Evolutionary conservation across 345 rosid species (phyloP), one percentile per base, ranked within the genome.

Genomic region (Iberis pinnata): DNA sequence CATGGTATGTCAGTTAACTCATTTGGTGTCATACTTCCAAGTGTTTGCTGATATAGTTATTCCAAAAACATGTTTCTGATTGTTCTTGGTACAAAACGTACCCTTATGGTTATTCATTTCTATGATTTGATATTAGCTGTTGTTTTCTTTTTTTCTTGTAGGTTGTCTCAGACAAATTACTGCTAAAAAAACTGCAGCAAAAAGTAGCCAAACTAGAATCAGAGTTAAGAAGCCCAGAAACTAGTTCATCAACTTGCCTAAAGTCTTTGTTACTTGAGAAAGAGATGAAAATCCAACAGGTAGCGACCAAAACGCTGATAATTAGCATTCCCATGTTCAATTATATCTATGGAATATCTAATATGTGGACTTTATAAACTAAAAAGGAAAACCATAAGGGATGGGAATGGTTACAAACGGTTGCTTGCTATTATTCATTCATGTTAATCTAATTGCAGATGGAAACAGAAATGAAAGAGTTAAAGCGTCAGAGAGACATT

Each of bases 131-230:
- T n/a, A n/a, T n/a, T n/a, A n/a, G n/a, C n/a, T n/a, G n/a, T n/a
- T 43, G 44, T 14, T 26, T 26, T 8, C 29, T 26, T 26, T 4
- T 15, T 37, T 45, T 25, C 13, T 29, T 45, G 61, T 82, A 89
- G 97, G 80, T 89, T 70, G 69, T 80, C 58, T 61, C 97, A 14
- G 90, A 89, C 33, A 89, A 81, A 70, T 69, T 53, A 56, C 36
- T 84, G 63, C 76, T 89, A 64, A 89, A 84, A 76, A 88, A 75
- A 45, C 75, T 86, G 66, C 90, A 89, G 76, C 72, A 82, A 68
- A 90, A 89, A 78, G 90, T 89, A 50, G 97, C 94, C 43, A 84
- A 95, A 70, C 95, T 89, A 50, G 97, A 84, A 69, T 86, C 95
- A 63, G 88, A 79, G 73, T 75, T 89, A 53, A 77, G 71, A 72